A percentile compares a stretch with the other conserved stretches of the same genome.
Evolutionary conservation across 805 yeast genomes (phyloP).

Genomic region (Yarrowia osloensis): DNA sequence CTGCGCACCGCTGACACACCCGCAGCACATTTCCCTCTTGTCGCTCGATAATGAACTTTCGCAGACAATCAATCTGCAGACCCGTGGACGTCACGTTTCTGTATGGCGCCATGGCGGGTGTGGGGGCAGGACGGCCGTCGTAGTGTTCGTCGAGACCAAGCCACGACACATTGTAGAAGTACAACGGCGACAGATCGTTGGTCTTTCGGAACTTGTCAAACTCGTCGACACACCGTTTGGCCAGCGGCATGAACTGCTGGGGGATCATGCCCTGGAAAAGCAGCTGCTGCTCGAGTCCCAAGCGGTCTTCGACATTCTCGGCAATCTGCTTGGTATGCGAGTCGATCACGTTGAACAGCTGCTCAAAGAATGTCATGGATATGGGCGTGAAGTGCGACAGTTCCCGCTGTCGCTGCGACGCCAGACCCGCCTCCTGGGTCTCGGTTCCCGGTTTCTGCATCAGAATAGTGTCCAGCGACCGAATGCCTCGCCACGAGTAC

Average conservation of each 20-base stretch:
- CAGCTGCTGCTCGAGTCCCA: slow-evolving; percentile 61
- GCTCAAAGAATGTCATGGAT: slow-evolving; percentile 42
- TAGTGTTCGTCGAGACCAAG: slow-evolving; percentile 46
- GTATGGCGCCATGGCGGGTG: slow-evolving; percentile 32
- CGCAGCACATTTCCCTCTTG: slow-evolving; percentile 46
- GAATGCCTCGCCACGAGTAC: slow-evolving; percentile 45
- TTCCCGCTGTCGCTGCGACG: slow-evolving; percentile 39
- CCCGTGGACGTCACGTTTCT: slow-evolving; percentile 1
- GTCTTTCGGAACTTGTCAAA: slow-evolving; percentile 46
- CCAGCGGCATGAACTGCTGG: slow-evolving; percentile 43
- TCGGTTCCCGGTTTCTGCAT: slow-evolving; percentile 11
- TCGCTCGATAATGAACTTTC: slow-evolving; percentile 44
- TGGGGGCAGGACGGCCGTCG: slow-evolving; percentile 34
- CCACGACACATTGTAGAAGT: slow-evolving; percentile 70
- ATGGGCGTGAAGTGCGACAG: slow-evolving; percentile 39
- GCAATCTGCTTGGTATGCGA: slow-evolving; percentile 40
- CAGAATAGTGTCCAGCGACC: slow-evolving; percentile 41
- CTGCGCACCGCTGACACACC: slow-evolving; percentile 58
- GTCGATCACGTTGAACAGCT: slow-evolving; percentile 46
- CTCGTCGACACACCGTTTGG: slow-evolving; percentile 49
- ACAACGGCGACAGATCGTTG: slow-evolving; percentile 55
- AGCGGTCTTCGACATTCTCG: slow-evolving; percentile 43
- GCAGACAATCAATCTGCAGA: slow-evolving; percentile 42
- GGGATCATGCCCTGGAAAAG: slow-evolving; percentile 65
- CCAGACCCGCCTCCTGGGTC: slow-evolving; percentile 27